Percentiles rank a stretch among this genome's conserved stretches.
Evolutionary conservation across 106 monocot species (phyloP).

Genomic region (Chionographis japonica): DNA sequence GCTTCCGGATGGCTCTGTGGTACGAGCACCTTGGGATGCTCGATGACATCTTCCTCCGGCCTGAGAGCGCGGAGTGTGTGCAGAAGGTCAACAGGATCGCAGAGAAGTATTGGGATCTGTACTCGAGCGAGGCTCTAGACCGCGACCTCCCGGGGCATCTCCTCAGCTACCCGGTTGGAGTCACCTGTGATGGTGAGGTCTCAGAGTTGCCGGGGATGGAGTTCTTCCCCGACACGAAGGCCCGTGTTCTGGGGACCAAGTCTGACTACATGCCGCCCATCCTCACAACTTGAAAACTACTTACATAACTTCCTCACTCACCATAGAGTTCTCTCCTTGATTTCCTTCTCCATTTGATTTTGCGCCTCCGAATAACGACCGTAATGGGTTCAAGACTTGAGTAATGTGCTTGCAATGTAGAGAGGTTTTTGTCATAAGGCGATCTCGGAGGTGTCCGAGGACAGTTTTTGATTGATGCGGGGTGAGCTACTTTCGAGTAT

Average conservation of each 20-base stretch:
- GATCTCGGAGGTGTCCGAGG: too few species aligned
- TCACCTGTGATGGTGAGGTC: conserved; percentile 33
- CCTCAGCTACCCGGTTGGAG: conserved; percentile 46
- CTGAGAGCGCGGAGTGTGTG: conserved; percentile 56
- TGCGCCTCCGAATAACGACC: background rate
- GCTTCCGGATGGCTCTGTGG: conserved; percentile 73
- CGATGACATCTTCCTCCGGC: conserved; percentile 43
- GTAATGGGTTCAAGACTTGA: too few species aligned
- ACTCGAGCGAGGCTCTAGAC: conserved; percentile 26
- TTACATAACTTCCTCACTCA: background rate
- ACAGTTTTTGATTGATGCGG: too few species aligned
- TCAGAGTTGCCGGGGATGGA: conserved; percentile 23
- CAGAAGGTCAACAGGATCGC: conserved; percentile 60
- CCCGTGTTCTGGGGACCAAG: conserved; percentile 54
- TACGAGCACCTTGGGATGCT: conserved; percentile 60
- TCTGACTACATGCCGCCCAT: conserved; percentile 54
- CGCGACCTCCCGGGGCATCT: conserved; percentile 65
- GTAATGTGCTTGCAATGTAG: too few species aligned
- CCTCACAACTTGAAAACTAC: conserved; percentile 44
- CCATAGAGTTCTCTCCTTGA: background rate
- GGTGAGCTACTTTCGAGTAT: too few species aligned
- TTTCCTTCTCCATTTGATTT: background rate
- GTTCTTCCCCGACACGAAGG: conserved; percentile 66
- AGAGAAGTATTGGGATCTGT: conserved; percentile 57
- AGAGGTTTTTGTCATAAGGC: too few species aligned